Base-by-base conservation (phyloP, 2,329 filamentous ascomycete species). In the Magnaporthiopsis rhizophila region DNA sequence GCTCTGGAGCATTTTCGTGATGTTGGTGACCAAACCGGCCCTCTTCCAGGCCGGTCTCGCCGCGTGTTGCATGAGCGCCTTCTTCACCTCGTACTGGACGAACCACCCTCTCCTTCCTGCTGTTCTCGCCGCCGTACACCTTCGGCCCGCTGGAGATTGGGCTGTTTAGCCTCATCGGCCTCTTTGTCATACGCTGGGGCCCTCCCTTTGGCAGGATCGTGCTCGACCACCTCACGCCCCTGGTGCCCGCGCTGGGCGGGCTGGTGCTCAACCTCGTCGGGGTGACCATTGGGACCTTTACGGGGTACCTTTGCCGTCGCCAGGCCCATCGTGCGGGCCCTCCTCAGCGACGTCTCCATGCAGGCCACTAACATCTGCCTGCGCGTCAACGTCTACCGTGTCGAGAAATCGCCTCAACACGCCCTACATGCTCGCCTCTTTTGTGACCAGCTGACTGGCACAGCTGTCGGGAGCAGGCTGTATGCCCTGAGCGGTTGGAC, bases 401-500 rank as follows among this genome's bases (percentile, higher is more conserved):
- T 94, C 28, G 88, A 77, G 89, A 5, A 95, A 92, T 74, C 77
- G 91, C 3, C 83, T 94, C 30, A 95, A 95, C 72, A 92, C 90
- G 0, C 89, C 87, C 1, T 95, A 92, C 71, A 95, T 94, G 91
- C 81, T 92, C 0, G 81, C 83, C 9, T 86, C 85, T 94, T 94
- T 70, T 86, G 83, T 34, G 91, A 91, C 0, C 91, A 95, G 77
- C 69, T 95, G 60, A 87, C 87, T 2, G 90, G 90, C 0, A 88
- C 86, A 0, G 80, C 83, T 1, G 83, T 84, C 5, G 84, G 84
- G 0, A 84, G 83, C 66, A 74, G 78, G 24, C 71, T 84, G 1
- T 84, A 83, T 65, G 81, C 81, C 0, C 69, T 76, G 36, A 81
- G 82, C 1, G 82, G 82, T 0, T 84, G 82, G 82, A 74, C 71